Conservation (phyloP, 345 rosid genomes). For the Brassica rapa region DNA sequence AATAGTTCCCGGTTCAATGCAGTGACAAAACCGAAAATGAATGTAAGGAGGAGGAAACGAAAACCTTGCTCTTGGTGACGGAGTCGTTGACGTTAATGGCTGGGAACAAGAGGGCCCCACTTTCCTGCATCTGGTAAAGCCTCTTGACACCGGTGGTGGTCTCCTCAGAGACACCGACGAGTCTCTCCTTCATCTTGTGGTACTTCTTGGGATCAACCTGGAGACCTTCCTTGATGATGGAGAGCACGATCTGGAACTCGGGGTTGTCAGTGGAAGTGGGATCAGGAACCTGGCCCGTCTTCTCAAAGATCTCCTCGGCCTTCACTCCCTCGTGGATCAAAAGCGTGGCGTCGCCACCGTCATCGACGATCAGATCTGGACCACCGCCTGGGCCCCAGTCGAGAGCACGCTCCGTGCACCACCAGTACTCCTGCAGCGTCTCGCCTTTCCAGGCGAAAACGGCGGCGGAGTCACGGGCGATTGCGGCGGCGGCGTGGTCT, state of each 20-base stretch:
- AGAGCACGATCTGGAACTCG: neutral
- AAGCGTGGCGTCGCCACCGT: neutral
- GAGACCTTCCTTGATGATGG: neutral
- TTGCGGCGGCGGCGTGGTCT: neutral
- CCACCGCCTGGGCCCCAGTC: neutral
- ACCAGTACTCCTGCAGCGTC: neutral
- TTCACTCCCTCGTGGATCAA: neutral
- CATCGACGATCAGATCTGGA: neutral
- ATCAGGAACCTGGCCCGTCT: neutral
- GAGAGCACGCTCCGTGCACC: neutral
- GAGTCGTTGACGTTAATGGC: neutral
- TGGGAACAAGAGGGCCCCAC: neutral
- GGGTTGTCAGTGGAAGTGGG: neutral
- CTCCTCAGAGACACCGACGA: neutral
- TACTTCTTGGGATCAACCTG: neutral
- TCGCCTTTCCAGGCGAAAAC: neutral
- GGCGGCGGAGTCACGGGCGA: neutral
- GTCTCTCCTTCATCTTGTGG: neutral
- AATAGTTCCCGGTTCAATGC: too few relatives aligned
- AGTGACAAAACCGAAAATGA: too few relatives aligned
- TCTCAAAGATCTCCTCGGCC: slow-evolving; percentile 1
- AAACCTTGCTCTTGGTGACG: neutral
- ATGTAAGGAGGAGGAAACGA: neutral
- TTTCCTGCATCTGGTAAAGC: slow-evolving; percentile 1
- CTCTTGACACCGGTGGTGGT: neutral